Base-by-base conservation (phyloP, 169 alveolate genomes). In the Plasmodium adleri region DNA sequence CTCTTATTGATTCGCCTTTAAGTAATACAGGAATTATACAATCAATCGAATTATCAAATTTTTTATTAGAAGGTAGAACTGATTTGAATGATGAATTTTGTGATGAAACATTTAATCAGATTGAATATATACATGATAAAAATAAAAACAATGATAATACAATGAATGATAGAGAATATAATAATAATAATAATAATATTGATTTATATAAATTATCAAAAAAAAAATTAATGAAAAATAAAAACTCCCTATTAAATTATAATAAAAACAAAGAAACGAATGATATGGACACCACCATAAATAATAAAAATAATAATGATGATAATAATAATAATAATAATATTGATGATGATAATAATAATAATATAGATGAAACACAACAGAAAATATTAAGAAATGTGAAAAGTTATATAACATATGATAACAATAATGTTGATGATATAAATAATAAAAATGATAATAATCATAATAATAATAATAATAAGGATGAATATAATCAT, bases 1-100 rank as follows among this genome's bases (percentile, higher is more conserved):
- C 24, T 9, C 3, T 80, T 17, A 59, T 80, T 17, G 90, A 80
- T 67, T 67, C 90, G 10, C 90, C 90, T 3, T 49, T 80, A 26
- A 80, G 90, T 80, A 80, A 66, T 49, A 13, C 45, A 0, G 90
- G 90, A 9, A 28, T 80, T 9, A 67, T 80, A 12, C 90, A 80
- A 50, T 80, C 90, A 32, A 49, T 80, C 8, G 90, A 80, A 43
- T 54, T 80, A 17, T 66, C 72, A 8, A 80, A 80, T 45, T 80
- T 80, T 80, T 54, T 80, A 67, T 66, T 63, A n/a, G 66, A 76
- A 7, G 89, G 49, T 17, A 54, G 32, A 72, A 26, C 15, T 39
- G 28, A 10, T 17, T 26, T 58, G 0, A 50, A 74, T 26, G 88
- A 74, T 74, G 45, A 74, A 15, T 50, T 15, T 17, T 74, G 88